Evolutionary conservation across 2,329 filamentous ascomycete genomes (phyloP).

Genomic region (Aspergillus jensenii): DNA sequence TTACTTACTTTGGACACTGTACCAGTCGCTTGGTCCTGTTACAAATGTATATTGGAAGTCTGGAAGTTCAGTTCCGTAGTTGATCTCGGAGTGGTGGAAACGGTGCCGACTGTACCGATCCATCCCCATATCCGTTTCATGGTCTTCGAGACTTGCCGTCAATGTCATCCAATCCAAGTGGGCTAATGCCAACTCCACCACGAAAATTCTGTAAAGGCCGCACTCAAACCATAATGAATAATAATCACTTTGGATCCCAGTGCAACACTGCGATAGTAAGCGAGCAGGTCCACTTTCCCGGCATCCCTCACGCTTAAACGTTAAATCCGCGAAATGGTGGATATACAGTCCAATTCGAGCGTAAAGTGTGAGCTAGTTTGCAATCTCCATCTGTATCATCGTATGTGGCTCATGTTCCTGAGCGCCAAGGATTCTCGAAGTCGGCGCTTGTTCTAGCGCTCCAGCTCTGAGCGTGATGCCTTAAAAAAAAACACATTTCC

Average conservation of each 20-base stretch:
- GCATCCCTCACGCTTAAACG: too few species aligned
- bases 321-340: background rate
- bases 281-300: background rate
- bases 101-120: background rate
- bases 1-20: background rate
- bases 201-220: background rate
- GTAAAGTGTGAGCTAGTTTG: background rate
- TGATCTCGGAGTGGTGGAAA: background rate
- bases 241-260: background rate
- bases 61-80: background rate
- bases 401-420: background rate
- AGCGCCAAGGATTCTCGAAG: constrained; percentile 13
- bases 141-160: background rate
- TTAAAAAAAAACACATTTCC: background rate
- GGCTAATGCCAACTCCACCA: background rate
- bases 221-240: background rate
- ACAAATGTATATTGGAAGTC: background rate
- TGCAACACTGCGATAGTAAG: background rate
- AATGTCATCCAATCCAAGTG: background rate
- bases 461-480: too few species aligned
- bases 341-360: background rate
- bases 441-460: background rate
- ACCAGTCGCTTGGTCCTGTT: background rate
- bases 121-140: background rate
- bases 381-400: too few species aligned